phyloP scores from a whole-genome alignment of 2,329 filamentous ascomycete genomes.

The Venturia oleaginea region DNA sequence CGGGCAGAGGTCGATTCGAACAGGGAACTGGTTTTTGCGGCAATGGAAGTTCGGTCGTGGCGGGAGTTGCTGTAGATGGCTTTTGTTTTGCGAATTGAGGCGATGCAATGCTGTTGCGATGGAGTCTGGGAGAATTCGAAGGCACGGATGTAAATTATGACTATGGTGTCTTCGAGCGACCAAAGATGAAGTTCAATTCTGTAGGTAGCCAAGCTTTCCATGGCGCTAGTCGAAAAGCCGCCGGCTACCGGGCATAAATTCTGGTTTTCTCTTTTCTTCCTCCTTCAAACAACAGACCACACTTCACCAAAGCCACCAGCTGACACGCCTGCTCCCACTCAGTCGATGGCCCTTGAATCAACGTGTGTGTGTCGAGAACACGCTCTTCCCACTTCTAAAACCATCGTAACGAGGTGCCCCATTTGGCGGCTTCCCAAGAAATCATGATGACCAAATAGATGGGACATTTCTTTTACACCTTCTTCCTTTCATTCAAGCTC shows the following conservation, averaged over 20 bases:
- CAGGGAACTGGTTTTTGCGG: neutral
- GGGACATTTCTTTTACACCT: slow-evolving; percentile 41
- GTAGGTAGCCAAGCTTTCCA: neutral
- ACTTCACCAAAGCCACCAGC: slow-evolving; percentile 57
- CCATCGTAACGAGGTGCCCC: slow-evolving; percentile 65
- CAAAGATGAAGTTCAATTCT: neutral
- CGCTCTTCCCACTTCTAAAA: slow-evolving; percentile 62
- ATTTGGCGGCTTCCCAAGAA: slow-evolving; percentile 53
- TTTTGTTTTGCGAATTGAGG: neutral
- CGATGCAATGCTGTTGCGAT: neutral
- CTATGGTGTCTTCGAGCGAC: neutral
- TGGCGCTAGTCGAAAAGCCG: neutral
- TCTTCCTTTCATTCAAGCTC: neutral
- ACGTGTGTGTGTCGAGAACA: slow-evolving; percentile 55
- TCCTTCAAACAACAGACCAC: slow-evolving; percentile 49
- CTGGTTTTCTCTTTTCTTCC: slow-evolving; percentile 26
- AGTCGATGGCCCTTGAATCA: slow-evolving; percentile 23
- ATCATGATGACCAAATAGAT: slow-evolving; percentile 58
- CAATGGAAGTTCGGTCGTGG: neutral
- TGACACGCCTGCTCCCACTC: slow-evolving; percentile 41
- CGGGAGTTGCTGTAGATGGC: neutral
- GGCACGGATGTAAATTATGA: neutral
- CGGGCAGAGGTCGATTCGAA: neutral
- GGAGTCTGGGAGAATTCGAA: neutral
- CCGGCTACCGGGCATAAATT: slow-evolving; percentile 8